Conservation (phyloP, 1,139 yeast genomes). For the Magnusiomyces ingens region DNA sequence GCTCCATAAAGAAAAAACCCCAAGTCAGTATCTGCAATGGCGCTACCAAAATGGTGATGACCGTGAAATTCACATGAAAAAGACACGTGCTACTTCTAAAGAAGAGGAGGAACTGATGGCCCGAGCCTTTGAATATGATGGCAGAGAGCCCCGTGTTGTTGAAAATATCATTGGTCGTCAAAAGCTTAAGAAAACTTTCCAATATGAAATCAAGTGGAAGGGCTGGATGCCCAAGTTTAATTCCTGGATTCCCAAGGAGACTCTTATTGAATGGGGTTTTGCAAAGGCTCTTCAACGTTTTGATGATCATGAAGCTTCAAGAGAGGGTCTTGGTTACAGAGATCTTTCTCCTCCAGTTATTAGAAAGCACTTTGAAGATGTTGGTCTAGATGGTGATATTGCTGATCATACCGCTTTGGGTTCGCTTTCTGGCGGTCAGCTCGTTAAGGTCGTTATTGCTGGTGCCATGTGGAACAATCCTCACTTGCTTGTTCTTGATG, state of each 20-base stretch:
- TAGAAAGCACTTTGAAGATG: conserved; percentile 93
- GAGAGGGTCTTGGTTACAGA: conserved; percentile 98
- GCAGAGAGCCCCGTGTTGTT: conserved; percentile 79
- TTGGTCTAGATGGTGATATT: conserved; percentile 95
- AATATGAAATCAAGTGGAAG: conserved; percentile 94
- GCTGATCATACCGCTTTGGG: conserved; percentile 98
- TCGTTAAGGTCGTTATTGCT: conserved; percentile 96
- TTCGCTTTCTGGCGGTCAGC: conserved; percentile 94
- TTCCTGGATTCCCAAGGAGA: conserved; percentile 87
- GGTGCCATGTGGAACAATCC: conserved; percentile 99
- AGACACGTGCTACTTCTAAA: conserved; percentile 78
- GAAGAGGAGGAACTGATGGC: conserved; percentile 78
- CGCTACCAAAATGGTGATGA: conserved; percentile 97
- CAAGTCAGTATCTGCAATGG: conserved; percentile 97
- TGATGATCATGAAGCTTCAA: conserved; percentile 96
- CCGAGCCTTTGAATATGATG: conserved; percentile 77
- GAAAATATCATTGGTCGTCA: conserved; percentile 97
- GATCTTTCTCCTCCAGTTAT: conserved; percentile 86
- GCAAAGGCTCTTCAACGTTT: conserved; percentile 83
- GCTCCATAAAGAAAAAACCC: conserved; percentile 94
- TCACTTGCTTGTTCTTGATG: conserved; percentile 93
- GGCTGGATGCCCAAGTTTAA: conserved; percentile 88
- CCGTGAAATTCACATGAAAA: conserved; percentile 91
- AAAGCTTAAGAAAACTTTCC: conserved; percentile 92
- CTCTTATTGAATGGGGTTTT: conserved; percentile 73